Percentiles rank a stretch among this genome's conserved stretches.
Conservation (phyloP, 2,329 filamentous ascomycete genomes). For the Hypoxylon sp. region DNA sequence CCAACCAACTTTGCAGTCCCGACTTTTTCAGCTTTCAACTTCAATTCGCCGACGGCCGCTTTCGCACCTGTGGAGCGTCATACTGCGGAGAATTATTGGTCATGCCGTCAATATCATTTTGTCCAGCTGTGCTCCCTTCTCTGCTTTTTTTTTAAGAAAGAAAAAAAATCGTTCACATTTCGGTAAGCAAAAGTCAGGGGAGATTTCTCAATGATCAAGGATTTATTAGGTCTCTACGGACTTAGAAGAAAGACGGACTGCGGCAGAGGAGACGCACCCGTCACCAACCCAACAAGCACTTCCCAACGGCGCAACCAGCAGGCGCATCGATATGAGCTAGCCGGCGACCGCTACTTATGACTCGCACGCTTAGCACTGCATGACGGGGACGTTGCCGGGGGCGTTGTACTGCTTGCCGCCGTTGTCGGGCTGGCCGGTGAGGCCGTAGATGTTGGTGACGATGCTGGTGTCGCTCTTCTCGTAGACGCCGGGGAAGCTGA, state of each 20-base stretch:
- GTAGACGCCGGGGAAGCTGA: constrained; percentile 57
- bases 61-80: background rate
- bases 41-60: background rate
- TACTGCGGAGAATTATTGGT: background rate
- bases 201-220: background rate
- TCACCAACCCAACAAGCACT: background rate
- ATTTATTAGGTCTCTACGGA: constrained; percentile 2
- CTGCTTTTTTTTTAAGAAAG: too few species aligned
- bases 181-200: background rate
- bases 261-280: constrained; percentile 7
- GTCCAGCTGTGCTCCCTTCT: background rate
- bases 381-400: constrained; percentile 47
- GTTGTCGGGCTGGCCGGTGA: constrained; percentile 52
- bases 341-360: background rate
- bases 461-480: constrained; percentile 54
- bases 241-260: constrained; percentile 1
- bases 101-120: background rate
- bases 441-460: constrained; percentile 57
- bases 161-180: background rate
- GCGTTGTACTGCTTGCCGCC: constrained; percentile 51
- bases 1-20: background rate
- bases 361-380: constrained; percentile 36
- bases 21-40: background rate
- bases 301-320: background rate
- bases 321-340: background rate